Base-by-base conservation (phyloP, 2,329 filamentous ascomycete species). In the Byssothecium circinans region DNA sequence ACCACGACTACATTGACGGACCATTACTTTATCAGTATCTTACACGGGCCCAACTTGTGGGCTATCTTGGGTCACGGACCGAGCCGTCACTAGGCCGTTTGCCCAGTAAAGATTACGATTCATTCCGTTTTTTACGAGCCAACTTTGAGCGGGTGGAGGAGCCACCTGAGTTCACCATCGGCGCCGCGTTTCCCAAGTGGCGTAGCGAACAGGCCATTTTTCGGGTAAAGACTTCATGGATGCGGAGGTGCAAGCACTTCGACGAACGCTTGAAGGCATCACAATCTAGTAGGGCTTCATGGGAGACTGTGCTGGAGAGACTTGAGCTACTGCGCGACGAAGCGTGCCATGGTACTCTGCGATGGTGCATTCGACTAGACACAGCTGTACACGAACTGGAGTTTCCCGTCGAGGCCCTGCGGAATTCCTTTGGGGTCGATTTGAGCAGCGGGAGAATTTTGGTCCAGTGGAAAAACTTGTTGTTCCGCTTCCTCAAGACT, bases 1-100 rank as follows among this genome's bases (percentile, higher is more conserved):
- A 68, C 38, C 56, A 60, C 8, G 61, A 70, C 50, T 60, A 54
- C 8, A 64, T 70, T n/a, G 67, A 67, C 32, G 61, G 62, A 1
- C 57, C 52, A 2, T 48, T 67, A 1, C 14, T 64, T 14, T 67
- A 58, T 39, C 50, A 57, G 2, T 57, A 57, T 35, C 27, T 69
- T 7, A 54, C 40, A 8, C 46, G 62, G 14, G 54, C 56, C 0
- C 49, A 60, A 34, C 17, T 69, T 12, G 45, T 65, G 14, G 62
- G 61, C 8, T 63, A 54, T 33, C 22, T 64, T 22, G 62, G 61
- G 0, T 14, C 49, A 8, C 42, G 37, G 17, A 7, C 33, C 2
- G 33, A 35, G 17, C 23, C 27, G 2, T 29, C 34, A 1, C 47
- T 58, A 37, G 25, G 17, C 1, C 8, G 6, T 1, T 22, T 67